These are phyloP conservation scores for Periconia sp. DNA, from an alignment of 2,329 filamentous ascomycete species.

Conservation along the genomic window DNA sequence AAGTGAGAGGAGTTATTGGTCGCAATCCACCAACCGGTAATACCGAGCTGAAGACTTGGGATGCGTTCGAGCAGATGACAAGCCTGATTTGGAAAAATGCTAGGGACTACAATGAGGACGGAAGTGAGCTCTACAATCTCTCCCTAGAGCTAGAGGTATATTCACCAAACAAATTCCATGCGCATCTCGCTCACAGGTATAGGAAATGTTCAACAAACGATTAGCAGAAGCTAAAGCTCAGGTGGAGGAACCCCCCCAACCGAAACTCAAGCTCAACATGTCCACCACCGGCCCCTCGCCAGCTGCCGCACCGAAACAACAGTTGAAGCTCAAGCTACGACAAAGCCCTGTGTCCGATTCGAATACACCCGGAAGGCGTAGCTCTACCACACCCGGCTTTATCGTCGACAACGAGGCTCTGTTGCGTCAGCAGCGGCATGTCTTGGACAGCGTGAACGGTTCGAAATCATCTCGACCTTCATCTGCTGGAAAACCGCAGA, in stretches of 20 bases:
- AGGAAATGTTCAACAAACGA: conserved; percentile 73
- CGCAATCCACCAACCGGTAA: conserved; percentile 64
- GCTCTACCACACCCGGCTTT: conserved; percentile 54
- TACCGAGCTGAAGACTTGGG: conserved; percentile 82
- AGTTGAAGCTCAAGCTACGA: conserved; percentile 68
- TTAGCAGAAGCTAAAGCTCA: conserved; percentile 74
- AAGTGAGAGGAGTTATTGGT: conserved; percentile 74
- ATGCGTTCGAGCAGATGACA: conserved; percentile 78
- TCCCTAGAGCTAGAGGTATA: conserved; percentile 81
- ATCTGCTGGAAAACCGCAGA: conserved; percentile 33
- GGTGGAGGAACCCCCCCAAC: conserved; percentile 73
- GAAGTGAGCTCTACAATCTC: conserved; percentile 79
- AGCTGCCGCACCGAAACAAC: conserved; percentile 40
- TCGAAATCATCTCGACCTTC: conserved; percentile 33
- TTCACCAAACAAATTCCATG: not conserved
- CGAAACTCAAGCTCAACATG: conserved; percentile 83
- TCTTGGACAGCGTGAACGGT: conserved; percentile 57
- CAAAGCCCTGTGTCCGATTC: conserved; percentile 49
- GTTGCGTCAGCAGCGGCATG: conserved; percentile 58
- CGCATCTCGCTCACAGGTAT: conserved; percentile 20
- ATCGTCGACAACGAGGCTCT: conserved; percentile 62
- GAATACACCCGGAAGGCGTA: conserved; percentile 48
- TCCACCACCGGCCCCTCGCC: conserved; percentile 40
- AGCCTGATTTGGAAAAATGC: conserved; percentile 88
- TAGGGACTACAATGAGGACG: conserved; percentile 88